Percentiles rank a stretch among this genome's conserved stretches.
These are phyloP conservation scores for Hypoxylon cercidicola DNA, from an alignment of 495 filamentous ascomycete species.

Conservation along the genomic window DNA sequence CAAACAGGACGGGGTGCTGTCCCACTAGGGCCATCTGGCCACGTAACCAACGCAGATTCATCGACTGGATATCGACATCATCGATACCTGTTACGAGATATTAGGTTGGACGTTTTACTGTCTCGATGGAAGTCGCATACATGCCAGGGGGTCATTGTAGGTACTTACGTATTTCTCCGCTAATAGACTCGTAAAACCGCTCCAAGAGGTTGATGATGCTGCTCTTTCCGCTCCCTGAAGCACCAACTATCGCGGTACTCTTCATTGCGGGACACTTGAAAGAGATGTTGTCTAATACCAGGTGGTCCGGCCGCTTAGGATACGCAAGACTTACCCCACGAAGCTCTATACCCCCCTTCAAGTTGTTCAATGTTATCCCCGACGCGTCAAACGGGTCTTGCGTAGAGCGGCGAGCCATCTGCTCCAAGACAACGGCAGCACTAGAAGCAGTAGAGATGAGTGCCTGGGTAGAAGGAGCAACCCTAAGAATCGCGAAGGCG, in stretches of 20 bases:
- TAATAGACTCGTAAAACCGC: conserved; percentile 79
- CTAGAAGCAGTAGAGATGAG: conserved; percentile 77
- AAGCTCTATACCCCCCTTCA: conserved; percentile 78
- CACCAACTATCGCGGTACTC: conserved; percentile 83
- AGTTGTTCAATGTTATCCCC: conserved; percentile 69
- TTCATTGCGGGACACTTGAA: conserved; percentile 49
- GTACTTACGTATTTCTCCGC: conserved; percentile 55
- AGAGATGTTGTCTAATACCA: not conserved
- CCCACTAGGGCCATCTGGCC: conserved; percentile 63
- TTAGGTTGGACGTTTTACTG: conserved; percentile 53
- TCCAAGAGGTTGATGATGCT: conserved; percentile 83
- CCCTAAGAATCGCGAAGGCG: conserved; percentile 80
- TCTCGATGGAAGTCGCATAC: too few relatives aligned
- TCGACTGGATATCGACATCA: conserved; percentile 74
- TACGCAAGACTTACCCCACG: conserved; percentile 57
- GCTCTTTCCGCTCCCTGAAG: conserved; percentile 83
- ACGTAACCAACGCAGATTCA: conserved; percentile 63
- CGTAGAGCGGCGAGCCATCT: conserved; percentile 80
- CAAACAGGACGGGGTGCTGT: conserved; percentile 71
- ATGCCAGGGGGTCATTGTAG: too few relatives aligned
- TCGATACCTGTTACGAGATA: conserved; percentile 69
- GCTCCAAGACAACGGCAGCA: conserved; percentile 78
- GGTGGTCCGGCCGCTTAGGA: conserved; percentile 56
- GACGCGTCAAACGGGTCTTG: conserved; percentile 72
- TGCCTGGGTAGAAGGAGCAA: conserved; percentile 77